Evolutionary conservation across 192 early-diverging fungal genomes (phyloP).

Genomic region (Allomyces macrogynus): DNA sequence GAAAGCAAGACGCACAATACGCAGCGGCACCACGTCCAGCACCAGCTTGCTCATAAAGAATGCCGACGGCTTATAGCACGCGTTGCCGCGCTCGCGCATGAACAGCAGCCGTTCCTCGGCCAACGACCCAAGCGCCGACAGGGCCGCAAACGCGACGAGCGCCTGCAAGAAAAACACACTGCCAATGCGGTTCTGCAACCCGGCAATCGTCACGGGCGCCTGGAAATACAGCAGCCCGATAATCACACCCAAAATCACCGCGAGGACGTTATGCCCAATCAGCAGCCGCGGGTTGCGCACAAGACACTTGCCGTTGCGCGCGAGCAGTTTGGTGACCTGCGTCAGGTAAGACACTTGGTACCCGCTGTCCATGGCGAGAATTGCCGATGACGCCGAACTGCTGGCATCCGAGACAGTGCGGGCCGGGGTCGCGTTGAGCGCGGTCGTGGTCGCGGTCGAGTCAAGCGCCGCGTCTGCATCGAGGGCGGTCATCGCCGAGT

Average conservation of each 20-base stretch:
- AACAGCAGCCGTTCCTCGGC: slow-evolving; percentile 19
- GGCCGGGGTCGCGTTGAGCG: too few species aligned
- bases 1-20: slow-evolving; percentile 21
- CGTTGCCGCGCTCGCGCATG: slow-evolving; percentile 26
- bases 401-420: too few species aligned
- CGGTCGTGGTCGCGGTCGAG: too few species aligned
- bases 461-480: too few species aligned
- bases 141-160: slow-evolving; percentile 44
- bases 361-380: neutral
- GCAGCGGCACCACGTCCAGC: slow-evolving; percentile 47
- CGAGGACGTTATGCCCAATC: slow-evolving; percentile 30
- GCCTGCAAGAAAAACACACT: slow-evolving; percentile 45
- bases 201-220: slow-evolving; percentile 27
- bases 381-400: too few species aligned
- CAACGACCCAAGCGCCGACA: slow-evolving; percentile 38
- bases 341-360: slow-evolving; percentile 25
- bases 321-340: slow-evolving; percentile 20
- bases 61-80: slow-evolving; percentile 19
- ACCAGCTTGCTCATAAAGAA: slow-evolving; percentile 38
- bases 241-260: slow-evolving; percentile 33
- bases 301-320: slow-evolving; percentile 20
- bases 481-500: too few species aligned
- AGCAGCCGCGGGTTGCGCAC: slow-evolving; percentile 21
- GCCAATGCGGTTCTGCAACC: slow-evolving; percentile 57
- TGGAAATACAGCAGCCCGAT: slow-evolving; percentile 47